A percentile compares a stretch with the other conserved stretches of the same genome.
Evolutionary conservation across 257 asterid genomes (phyloP).

Genomic region (Lycium barbarum): DNA sequence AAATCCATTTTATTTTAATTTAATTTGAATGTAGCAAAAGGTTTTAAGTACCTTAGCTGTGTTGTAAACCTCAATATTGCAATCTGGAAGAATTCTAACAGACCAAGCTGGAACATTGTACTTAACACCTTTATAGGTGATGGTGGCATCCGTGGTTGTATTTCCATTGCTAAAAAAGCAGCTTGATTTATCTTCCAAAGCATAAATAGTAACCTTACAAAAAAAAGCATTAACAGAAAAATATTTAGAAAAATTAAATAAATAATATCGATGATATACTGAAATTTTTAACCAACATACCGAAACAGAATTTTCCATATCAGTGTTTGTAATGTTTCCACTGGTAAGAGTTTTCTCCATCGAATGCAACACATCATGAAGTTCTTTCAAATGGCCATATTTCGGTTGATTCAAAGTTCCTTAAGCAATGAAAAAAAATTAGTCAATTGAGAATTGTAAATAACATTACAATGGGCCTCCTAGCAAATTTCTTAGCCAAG

Average conservation of each 20-base stretch:
- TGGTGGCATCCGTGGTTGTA: too few relatives aligned
- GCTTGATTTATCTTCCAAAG: slow-evolving; percentile 43
- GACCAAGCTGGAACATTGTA: too few relatives aligned
- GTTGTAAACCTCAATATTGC: too few relatives aligned
- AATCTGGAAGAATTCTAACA: too few relatives aligned
- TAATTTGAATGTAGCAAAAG: too few relatives aligned
- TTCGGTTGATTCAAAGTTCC: slow-evolving; percentile 73
- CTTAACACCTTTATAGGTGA: too few relatives aligned
- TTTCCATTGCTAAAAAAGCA: too few relatives aligned
- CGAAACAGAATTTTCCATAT: slow-evolving; percentile 50
- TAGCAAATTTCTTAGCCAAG: too few relatives aligned
- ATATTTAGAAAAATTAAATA: neutral
- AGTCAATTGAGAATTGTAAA: neutral
- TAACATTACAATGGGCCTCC: too few relatives aligned
- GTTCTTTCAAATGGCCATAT: slow-evolving; percentile 81
- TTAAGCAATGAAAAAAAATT: slow-evolving; percentile 13
- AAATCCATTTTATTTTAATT: too few relatives aligned
- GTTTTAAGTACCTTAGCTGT: too few relatives aligned
- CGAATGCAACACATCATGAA: slow-evolving; percentile 62
- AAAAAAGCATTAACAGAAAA: neutral
- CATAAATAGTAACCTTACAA: slow-evolving; percentile 40
- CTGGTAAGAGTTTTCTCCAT: slow-evolving; percentile 63
- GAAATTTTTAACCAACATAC: slow-evolving; percentile 34
- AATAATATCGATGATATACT: too few relatives aligned
- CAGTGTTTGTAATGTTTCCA: slow-evolving; percentile 50